Percentiles rank a stretch among this genome's conserved stretches.
Evolutionary conservation across 148 eudicot genomes (phyloP).

Genomic region (Oxyria digyna): DNA sequence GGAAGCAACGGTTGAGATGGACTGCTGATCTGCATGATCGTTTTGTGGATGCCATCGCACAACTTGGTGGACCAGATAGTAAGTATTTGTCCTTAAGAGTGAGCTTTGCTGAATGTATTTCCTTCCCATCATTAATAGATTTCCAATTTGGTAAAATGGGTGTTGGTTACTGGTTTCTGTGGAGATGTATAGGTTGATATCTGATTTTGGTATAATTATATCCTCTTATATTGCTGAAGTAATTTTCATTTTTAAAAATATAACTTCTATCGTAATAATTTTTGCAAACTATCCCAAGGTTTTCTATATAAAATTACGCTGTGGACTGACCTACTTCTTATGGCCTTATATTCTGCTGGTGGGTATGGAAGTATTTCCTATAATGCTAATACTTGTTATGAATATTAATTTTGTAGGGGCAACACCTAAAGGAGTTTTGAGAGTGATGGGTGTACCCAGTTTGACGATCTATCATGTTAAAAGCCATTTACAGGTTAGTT

Average conservation of each 20-base stretch:
- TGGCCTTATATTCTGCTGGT: background rate
- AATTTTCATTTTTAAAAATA: background rate
- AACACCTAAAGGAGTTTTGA: slow-evolving; percentile 70
- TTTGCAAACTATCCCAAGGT: background rate
- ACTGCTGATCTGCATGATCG: slow-evolving; percentile 60
- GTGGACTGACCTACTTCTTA: background rate
- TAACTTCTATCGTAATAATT: background rate
- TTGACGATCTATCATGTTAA: slow-evolving; percentile 72
- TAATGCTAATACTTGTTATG: background rate
- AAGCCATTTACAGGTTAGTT: slow-evolving; percentile 70
- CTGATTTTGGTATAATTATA: background rate
- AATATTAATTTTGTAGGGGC: slow-evolving; percentile 32
- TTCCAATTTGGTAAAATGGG: background rate
- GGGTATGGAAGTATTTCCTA: background rate
- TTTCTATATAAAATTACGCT: background rate
- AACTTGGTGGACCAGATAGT: slow-evolving; percentile 81
- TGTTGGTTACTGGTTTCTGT: background rate
- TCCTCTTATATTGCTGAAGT: background rate
- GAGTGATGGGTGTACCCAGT: slow-evolving; percentile 75
- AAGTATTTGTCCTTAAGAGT: slow-evolving; percentile 31
- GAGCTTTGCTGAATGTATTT: background rate
- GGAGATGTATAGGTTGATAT: background rate
- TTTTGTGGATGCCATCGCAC: slow-evolving; percentile 60
- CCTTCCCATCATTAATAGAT: background rate
- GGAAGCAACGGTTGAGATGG: slow-evolving; percentile 59